phyloP scores from a whole-genome alignment of 2,329 filamentous ascomycete genomes.

The Apiospora sp. region DNA sequence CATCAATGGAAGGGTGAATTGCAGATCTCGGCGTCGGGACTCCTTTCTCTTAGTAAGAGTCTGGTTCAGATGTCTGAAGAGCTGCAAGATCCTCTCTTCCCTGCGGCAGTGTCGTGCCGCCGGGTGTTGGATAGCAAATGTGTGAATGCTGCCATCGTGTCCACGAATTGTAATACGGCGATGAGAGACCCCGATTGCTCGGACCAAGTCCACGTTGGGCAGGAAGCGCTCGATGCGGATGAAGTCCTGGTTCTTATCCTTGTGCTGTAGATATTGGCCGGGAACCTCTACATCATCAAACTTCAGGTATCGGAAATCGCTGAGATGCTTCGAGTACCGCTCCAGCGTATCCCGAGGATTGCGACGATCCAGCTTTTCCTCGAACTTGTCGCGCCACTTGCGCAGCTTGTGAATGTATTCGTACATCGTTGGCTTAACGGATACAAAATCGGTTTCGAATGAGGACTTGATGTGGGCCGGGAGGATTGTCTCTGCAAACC shows the following conservation, averaged over 20 bases:
- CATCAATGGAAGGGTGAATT: constrained; percentile 96
- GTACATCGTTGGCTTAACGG: constrained; percentile 94
- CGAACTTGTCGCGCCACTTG: constrained; percentile 96
- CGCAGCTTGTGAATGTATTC: constrained; percentile 98
- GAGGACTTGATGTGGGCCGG: constrained; percentile 94
- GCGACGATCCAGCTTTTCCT: constrained; percentile 93
- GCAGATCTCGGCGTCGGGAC: constrained; percentile 88
- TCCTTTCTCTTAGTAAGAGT: constrained; percentile 93
- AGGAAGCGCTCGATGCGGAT: constrained; percentile 97
- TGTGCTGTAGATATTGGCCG: constrained; percentile 95
- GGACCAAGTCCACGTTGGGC: constrained; percentile 91
- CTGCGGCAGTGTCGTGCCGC: constrained; percentile 90
- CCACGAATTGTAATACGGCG: constrained; percentile 94
- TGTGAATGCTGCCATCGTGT: constrained; percentile 95
- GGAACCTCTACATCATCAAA: constrained; percentile 99
- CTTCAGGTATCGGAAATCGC: constrained; percentile 96
- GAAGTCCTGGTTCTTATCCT: constrained; percentile 99
- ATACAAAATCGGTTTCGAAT: constrained; percentile 97
- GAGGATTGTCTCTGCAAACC: constrained; percentile 95
- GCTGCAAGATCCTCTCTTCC: constrained; percentile 92
- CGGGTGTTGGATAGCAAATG: constrained; percentile 95
- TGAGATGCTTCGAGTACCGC: constrained; percentile 86
- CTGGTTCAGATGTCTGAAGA: constrained; percentile 98
- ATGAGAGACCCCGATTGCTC: constrained; percentile 90
- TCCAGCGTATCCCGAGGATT: constrained; percentile 79